Evolutionary conservation across 306 rosid genomes (phyloP), one percentile per base, ranked within the genome.

Genomic region (Rosa persica): DNA sequence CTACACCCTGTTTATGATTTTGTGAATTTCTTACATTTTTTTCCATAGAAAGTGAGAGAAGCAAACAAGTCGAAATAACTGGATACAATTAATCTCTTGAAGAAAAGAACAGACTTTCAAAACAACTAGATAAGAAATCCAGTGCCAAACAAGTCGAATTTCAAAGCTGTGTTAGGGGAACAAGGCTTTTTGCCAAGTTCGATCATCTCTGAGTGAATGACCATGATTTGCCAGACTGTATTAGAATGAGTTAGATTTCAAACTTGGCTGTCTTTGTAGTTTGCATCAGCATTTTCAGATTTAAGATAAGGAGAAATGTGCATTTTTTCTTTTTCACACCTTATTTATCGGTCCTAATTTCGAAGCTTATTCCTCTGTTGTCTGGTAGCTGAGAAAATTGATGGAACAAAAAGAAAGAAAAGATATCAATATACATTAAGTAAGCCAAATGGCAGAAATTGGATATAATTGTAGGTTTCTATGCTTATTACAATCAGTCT

Each of bases 371-470:
- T 12, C 25, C 75, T n/a, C 0, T 55, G 27, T n/a, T 73, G 30
- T 42, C 43, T 68, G 73, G 5, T 57, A 57, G 60, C 62, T 20
- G 76, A 5, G 27, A 73, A 6, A 73, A 52, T 38, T 17, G 36
- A 51, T 54, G 17, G 25, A 49, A 51, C 40, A 17, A 17, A 52
- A 23, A 34, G 55, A 55, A 54, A 57, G 42, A 40, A 40, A 5
- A 5, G 20, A 16, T 19, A 23, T 80, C 23, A 20, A 13, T 23
- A 8, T 8, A 17, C 34, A 9, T 40, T 67, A 10, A 38, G 72
- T 52, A 48, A 52, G 73, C 34, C 65, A 65, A 66, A 66, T 44
- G 20, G 51, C 75, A 27, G 39, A 13, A 57, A 67, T 44, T 51
- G 19, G 51, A 57, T 60, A 25, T 71, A 25, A 27, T 34, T 80